Evolutionary conservation across 2,329 filamentous ascomycete genomes (phyloP).

Genomic region (Sclerotinia trifoliorum): DNA sequence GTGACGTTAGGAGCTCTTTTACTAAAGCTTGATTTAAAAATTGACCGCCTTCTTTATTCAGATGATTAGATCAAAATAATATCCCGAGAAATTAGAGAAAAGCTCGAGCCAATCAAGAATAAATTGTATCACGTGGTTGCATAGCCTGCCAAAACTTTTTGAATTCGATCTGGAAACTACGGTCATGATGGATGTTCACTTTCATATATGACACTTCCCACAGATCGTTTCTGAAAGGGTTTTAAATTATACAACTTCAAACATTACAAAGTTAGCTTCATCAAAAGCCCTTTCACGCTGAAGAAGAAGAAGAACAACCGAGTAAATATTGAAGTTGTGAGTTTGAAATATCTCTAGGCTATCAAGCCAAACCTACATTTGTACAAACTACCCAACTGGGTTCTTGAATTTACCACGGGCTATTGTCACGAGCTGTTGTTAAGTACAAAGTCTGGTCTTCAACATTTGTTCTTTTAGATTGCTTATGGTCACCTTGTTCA

Average conservation of each 20-base stretch:
- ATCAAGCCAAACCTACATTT: constrained; percentile 15
- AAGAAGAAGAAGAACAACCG: constrained; percentile 6
- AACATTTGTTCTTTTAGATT: neutral
- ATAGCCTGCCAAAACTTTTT: neutral
- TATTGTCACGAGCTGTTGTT: neutral
- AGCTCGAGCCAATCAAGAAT: neutral
- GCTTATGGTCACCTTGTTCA: neutral
- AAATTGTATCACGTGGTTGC: neutral
- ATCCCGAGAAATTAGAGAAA: neutral
- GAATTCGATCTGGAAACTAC: neutral
- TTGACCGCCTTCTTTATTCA: constrained; percentile 8
- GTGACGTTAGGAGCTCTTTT: neutral
- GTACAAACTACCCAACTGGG: constrained; percentile 6
- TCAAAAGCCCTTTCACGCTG: neutral
- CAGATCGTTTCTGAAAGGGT: neutral
- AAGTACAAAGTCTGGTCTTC: constrained; percentile 5
- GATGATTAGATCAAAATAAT: neutral
- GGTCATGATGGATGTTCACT: neutral
- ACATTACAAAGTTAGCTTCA: neutral
- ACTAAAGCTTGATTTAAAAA: neutral
- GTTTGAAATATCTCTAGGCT: constrained; percentile 14
- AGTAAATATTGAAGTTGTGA: constrained; percentile 9
- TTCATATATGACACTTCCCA: constrained; percentile 6
- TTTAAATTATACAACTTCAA: neutral
- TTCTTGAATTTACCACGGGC: neutral